Evolutionary conservation across 2,329 filamentous ascomycete genomes (phyloP).

Genomic region (Amphichorda felina): DNA sequence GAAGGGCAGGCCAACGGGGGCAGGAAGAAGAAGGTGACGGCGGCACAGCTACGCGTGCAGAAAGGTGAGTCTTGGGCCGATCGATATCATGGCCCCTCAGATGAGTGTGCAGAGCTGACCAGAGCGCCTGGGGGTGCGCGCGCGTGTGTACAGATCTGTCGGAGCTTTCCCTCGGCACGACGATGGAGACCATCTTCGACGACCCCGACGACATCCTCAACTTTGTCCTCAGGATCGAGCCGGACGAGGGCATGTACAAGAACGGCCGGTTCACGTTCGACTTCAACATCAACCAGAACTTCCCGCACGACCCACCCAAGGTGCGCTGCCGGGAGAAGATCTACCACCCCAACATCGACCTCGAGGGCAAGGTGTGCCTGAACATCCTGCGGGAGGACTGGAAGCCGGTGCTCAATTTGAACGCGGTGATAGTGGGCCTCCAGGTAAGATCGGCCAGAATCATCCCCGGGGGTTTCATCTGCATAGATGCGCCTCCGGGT

Average conservation of each 20-base stretch:
- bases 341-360: conserved; percentile 97
- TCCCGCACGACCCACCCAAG: conserved; percentile 94
- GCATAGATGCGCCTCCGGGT: too few relatives aligned
- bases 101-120: too few relatives aligned
- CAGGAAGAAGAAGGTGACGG: conserved; percentile 98
- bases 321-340: conserved; percentile 97
- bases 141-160: conserved; percentile 52
- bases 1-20: conserved; percentile 55
- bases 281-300: conserved; percentile 88
- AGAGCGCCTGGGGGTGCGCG: too few relatives aligned
- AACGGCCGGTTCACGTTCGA: conserved; percentile 78
- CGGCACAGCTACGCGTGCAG: conserved; percentile 88
- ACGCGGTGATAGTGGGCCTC: conserved; percentile 89
- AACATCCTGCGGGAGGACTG: conserved; percentile 97
- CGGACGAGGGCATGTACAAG: conserved; percentile 83
- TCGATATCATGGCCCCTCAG: too few relatives aligned
- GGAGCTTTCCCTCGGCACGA: conserved; percentile 65
- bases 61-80: conserved; percentile 66
- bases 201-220: conserved; percentile 79
- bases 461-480: too few relatives aligned
- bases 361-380: conserved; percentile 94
- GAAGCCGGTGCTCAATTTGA: conserved; percentile 96
- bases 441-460: conserved; percentile 59
- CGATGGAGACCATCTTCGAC: conserved; percentile 72
- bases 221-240: conserved; percentile 71